Conservation (phyloP, 2,329 filamentous ascomycete species). For the Fusarium zealandicum region DNA sequence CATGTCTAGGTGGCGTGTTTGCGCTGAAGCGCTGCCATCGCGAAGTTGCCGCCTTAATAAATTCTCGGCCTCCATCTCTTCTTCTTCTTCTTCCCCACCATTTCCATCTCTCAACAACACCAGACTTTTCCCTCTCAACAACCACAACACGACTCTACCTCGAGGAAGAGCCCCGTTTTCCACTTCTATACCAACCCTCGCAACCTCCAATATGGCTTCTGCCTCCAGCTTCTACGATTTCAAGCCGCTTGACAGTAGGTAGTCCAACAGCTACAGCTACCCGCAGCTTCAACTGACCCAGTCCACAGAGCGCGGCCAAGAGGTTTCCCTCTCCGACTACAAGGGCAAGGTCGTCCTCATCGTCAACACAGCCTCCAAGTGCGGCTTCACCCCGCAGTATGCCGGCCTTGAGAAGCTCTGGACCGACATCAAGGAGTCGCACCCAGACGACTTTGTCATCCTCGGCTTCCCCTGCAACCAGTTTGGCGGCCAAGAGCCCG, state of each 20-base stretch:
- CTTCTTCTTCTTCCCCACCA: conserved; percentile 20
- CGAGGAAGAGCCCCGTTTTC: neutral
- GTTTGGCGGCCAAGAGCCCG: conserved; percentile 90
- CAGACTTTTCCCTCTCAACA: neutral
- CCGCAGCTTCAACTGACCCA: conserved; percentile 22
- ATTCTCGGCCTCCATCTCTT: conserved; percentile 14
- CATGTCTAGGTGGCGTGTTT: conserved; percentile 23
- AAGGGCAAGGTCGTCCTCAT: conserved; percentile 93
- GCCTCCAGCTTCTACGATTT: conserved; percentile 77
- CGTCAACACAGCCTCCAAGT: conserved; percentile 98
- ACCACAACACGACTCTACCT: neutral
- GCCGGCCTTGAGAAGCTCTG: conserved; percentile 89
- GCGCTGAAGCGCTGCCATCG: conserved; percentile 4
- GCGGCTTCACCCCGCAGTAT: conserved; percentile 97
- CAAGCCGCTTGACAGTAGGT: conserved; percentile 80
- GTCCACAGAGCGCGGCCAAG: conserved; percentile 62
- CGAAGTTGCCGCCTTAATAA: conserved; percentile 27
- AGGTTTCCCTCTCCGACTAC: conserved; percentile 74
- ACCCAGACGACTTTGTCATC: conserved; percentile 81
- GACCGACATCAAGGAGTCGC: conserved; percentile 72
- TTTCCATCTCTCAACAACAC: conserved; percentile 22
- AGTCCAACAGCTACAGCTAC: no score
- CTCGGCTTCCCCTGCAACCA: conserved; percentile 99
- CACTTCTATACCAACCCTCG: conserved; percentile 9
- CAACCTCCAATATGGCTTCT: conserved; percentile 48